Base-by-base conservation (phyloP, 352 stramenopile species). In the Phytophthora idaei region DNA sequence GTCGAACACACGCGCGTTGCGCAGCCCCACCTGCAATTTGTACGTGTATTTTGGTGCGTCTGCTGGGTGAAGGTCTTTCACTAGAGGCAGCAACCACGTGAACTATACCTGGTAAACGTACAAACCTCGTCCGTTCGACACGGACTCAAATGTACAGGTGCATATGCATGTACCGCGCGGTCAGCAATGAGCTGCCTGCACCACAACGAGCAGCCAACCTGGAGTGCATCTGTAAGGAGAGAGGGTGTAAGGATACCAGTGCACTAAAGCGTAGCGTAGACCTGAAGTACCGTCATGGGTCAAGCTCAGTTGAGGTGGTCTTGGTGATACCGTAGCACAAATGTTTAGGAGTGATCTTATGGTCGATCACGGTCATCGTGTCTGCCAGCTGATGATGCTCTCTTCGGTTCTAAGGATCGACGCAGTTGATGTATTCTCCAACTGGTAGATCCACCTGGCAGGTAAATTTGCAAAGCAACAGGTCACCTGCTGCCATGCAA, bases 1-100 rank as follows among this genome's bases (percentile, higher is more conserved):
- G 3, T 5, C 10, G 21, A 21, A 21, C 21, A 21, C 21, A 21
- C 21, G 21, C 21, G 21, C 21, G 21, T 21, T 21, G 21, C 21
- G 21, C 21, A 21, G 21, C 36, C 3, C 12, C 36, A 42, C 44
- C 44, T 51, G 53, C 29, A 60, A 42, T 17, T 15, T 31, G 15
- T 45, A 45, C 34, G 5, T 57, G 53, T n/a, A 60, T 51, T 60
- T 60, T 60, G 53, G 39, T 59, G 46, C 57, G 57, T 58, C 47
- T 51, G 10, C 25, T 36, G 46, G 32, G 21, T 49, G 57, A 64
- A 44, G 21, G 21, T 21, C 21, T 0, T 21, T 21, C 21, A 21
- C 21, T 21, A 21, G 21, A 21, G 21, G 37, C 7, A 52, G 17
- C 37, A 54, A 59, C 37, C 37, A 37, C 47, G 46, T 58, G 57